Conservation (phyloP, 1,284 basidiomycete genomes). For the Pseudozyma hubeiensis region DNA sequence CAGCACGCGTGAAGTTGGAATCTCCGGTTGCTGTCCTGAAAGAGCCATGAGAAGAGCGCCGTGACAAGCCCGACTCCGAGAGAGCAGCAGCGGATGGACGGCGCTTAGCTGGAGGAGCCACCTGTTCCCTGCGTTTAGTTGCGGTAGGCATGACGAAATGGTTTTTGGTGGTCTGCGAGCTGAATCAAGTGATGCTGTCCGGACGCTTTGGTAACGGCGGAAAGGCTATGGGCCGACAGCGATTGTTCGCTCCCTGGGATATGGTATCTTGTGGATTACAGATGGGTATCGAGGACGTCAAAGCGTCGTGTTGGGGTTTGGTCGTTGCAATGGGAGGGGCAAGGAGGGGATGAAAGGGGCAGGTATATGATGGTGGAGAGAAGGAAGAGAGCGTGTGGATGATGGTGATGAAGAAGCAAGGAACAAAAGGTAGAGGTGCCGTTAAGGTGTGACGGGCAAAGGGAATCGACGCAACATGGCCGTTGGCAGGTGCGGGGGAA, state of each 20-base stretch:
- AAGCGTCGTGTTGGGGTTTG: not conserved
- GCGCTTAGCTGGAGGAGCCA: slow-evolving; percentile 15
- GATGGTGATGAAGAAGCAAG: slow-evolving; percentile 6
- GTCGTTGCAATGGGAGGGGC: not conserved
- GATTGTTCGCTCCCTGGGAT: not conserved
- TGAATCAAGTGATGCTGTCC: no score
- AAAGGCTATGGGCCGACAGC: no score
- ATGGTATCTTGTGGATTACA: not conserved
- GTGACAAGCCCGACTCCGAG: slow-evolving; percentile 35
- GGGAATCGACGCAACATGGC: not conserved
- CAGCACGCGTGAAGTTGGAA: slow-evolving; percentile 12
- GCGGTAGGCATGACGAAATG: slow-evolving; percentile 24
- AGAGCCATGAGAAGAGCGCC: slow-evolving; percentile 37
- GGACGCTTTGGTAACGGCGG: no score
- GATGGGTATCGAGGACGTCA: not conserved
- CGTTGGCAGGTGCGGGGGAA: not conserved
- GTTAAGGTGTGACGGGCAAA: not conserved
- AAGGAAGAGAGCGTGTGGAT: not conserved
- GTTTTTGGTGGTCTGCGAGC: not conserved
- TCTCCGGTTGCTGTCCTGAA: slow-evolving; percentile 40
- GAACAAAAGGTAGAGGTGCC: not conserved
- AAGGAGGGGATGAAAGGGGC: not conserved
- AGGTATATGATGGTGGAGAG: not conserved
- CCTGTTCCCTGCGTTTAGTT: slow-evolving; percentile 8
- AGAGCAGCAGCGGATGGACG: slow-evolving; percentile 27